Base-by-base conservation (phyloP, 768 basidiomycete genomes). In the Phylloporus scabripes region DNA sequence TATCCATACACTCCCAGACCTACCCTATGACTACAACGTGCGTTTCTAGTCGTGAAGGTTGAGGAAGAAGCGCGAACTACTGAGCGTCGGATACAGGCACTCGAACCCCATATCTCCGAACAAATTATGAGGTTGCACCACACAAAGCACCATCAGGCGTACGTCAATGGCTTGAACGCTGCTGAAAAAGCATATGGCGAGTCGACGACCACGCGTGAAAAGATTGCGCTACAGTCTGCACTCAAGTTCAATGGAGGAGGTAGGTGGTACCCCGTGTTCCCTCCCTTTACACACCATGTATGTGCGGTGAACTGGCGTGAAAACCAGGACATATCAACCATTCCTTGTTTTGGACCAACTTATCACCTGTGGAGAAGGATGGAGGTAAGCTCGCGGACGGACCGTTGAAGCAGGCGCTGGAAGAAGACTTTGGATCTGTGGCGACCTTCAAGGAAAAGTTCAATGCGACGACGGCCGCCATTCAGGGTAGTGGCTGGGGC, bases 171-270 rank as follows among this genome's bases (percentile, higher is more conserved):
- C 10, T 77, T 98, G 50, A 99, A 99, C 69, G 80, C 89, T 5
- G 93, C 95, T 2, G 92, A 95, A 64, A 86, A 89, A 58, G 70
- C 82, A n/a, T 91, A 89, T 62, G 72, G 77, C 24, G 81, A 81
- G 53, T 66, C 83, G 4, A 62, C 74, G 15, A 80, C 86, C 33
- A 76, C 82, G 46, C 84, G 83, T 64, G 83, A 86, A 59, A 73
- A 77, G 54, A 95, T 99, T 67, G 78, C 78, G 3, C 79, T 98
- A 15, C 95, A 97, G 68, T 72, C 86, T 12, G 93, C 95, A 8
- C 74, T 99, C 64, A 97, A 92, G 72, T 99, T 98, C 72, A 95
- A 96, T 67, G 94, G 94, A n/a, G 94, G 94, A 61, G 91, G 92
- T 81, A 45, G 14, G 74, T 48, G 6, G 23, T 58, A 3, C 11